These are phyloP conservation scores for Ganoderma multipileum DNA, from an alignment of 1,284 basidiomycete species.

Conservation along the genomic window DNA sequence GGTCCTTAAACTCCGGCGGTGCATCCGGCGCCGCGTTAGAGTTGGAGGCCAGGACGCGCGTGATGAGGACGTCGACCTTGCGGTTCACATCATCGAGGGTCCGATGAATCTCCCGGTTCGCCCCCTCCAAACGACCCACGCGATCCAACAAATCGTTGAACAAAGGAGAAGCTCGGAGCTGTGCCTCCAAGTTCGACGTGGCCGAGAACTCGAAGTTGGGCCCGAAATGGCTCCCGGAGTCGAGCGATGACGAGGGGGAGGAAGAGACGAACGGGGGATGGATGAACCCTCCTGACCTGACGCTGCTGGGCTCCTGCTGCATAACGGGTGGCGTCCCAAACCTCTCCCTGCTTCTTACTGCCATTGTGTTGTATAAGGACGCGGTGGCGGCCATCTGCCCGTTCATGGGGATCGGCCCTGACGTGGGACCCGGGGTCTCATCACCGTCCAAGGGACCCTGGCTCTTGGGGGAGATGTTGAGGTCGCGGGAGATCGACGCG, in stretches of 20 bases:
- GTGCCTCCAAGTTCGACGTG: conserved; percentile 63
- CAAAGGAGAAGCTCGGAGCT: conserved; percentile 75
- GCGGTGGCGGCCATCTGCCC: conserved; percentile 30
- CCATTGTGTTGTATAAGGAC: conserved; percentile 34
- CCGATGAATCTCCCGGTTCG: conserved; percentile 75
- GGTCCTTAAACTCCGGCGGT: conserved; percentile 80
- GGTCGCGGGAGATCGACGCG: conserved; percentile 47
- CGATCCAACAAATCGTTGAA: conserved; percentile 82
- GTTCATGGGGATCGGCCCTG: conserved; percentile 32
- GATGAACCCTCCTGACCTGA: conserved; percentile 37
- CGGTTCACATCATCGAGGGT: conserved; percentile 77
- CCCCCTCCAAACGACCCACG: conserved; percentile 72
- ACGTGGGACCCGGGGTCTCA: conserved; percentile 43
- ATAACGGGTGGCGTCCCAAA: conserved; percentile 49
- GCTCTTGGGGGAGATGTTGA: conserved; percentile 56
- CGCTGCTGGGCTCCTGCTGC: conserved; percentile 48
- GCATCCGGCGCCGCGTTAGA: conserved; percentile 36
- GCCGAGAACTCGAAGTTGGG: conserved; percentile 49
- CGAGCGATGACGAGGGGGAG: conserved; percentile 79
- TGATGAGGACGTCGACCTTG: conserved; percentile 80
- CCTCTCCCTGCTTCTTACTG: conserved; percentile 37
- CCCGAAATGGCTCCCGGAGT: conserved; percentile 70
- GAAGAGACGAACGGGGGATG: conserved; percentile 57
- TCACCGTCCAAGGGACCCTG: conserved; percentile 64
- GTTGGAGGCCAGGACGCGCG: conserved; percentile 56